Evolutionary conservation across 495 filamentous ascomycete species (phyloP), one percentile per base, ranked within the genome.

Genomic region (Trichoderma virens): DNA sequence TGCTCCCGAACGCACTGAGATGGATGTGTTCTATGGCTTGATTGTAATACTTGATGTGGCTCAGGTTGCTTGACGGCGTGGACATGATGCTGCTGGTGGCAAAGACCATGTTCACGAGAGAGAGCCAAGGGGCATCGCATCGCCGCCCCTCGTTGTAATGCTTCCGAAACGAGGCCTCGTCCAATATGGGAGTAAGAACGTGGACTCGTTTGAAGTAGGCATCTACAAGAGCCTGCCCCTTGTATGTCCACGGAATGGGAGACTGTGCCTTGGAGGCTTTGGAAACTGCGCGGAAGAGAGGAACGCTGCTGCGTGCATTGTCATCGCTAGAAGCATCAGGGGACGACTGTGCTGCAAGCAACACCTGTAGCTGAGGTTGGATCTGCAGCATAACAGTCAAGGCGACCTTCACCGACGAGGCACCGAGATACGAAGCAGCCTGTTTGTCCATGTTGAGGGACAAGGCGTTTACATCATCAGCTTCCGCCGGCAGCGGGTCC

Each of bases 371-470:
- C 27, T 79, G 81, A 5, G 90, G 90, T 62, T 88, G 87, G 35
- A 89, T 83, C 77, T 86, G 89, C 65, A 90, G 82, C 74, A 93
- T 92, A 61, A 92, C 90, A 74, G 90, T 88, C 27, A 93, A 80
- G 9, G 88, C 88, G 0, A 90, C 89, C 67, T 89, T 89, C 67
- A 93, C 88, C 23, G 90, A 93, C 0, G 89, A 91, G n/a, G 89
- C 85, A 7, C 90, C 90, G 1, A 93, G 78, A 67, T 92, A 93
- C 11, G 90, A 92, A 9, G 88, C 85, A n/a, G 61, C 39, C 64
- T 88, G 84, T 9, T 85, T 80, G 68, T 88, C 83, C 4, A 88
- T 79, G 3, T 88, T 86, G 41, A 93, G 80, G n/a, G 88, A 90
- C 0, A 92, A 76, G 0, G 87, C 88, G 71, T 92, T 92, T 60